Percentiles rank a stretch among this genome's conserved stretches.
These are phyloP conservation scores for Aaosphaeria pasadenensis DNA, from an alignment of 2,329 filamentous ascomycete genomes.

Conservation along the genomic window DNA sequence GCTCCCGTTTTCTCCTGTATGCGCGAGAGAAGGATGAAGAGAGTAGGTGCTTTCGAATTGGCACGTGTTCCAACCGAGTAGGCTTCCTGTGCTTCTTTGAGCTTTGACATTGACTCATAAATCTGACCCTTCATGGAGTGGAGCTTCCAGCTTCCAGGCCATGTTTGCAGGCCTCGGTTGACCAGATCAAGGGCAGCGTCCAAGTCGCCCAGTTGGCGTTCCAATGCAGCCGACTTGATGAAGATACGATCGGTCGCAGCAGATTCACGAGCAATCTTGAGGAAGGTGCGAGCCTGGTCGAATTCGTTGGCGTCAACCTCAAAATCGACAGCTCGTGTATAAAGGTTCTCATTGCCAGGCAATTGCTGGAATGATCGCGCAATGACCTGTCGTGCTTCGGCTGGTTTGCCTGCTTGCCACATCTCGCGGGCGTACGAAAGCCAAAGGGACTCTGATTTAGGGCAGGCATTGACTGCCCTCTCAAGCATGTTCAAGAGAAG, in stretches of 20 bases:
- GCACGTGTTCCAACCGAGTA: conserved; percentile 86
- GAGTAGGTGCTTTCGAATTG: conserved; percentile 75
- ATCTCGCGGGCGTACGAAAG: conserved; percentile 95
- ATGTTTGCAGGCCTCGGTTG: conserved; percentile 80
- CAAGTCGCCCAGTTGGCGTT: conserved; percentile 75
- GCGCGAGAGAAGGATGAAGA: conserved; percentile 86
- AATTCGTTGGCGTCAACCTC: conserved; percentile 86
- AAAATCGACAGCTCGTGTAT: conserved; percentile 92
- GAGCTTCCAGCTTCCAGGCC: conserved; percentile 81
- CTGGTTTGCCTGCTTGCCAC: conserved; percentile 82
- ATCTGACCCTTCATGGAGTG: conserved; percentile 99
- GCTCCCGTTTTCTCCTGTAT: conserved; percentile 83
- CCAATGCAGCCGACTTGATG: conserved; percentile 94
- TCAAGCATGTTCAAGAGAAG: conserved; percentile 82
- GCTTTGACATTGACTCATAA: conserved; percentile 78
- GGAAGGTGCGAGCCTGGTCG: conserved; percentile 76
- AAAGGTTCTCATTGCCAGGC: conserved; percentile 96
- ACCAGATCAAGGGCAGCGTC: conserved; percentile 84
- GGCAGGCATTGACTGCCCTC: conserved; percentile 90
- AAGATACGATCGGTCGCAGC: conserved; percentile 95
- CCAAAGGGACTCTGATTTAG: conserved; percentile 88
- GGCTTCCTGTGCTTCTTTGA: conserved; percentile 82
- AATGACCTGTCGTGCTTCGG: conserved; percentile 81
- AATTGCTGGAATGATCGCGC: conserved; percentile 92
- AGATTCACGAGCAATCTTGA: conserved; percentile 79